A percentile compares a stretch with the other conserved stretches of the same genome.
phyloP scores from a whole-genome alignment of 78 protist genomes.

The Speleostelium caveatum region DNA sequence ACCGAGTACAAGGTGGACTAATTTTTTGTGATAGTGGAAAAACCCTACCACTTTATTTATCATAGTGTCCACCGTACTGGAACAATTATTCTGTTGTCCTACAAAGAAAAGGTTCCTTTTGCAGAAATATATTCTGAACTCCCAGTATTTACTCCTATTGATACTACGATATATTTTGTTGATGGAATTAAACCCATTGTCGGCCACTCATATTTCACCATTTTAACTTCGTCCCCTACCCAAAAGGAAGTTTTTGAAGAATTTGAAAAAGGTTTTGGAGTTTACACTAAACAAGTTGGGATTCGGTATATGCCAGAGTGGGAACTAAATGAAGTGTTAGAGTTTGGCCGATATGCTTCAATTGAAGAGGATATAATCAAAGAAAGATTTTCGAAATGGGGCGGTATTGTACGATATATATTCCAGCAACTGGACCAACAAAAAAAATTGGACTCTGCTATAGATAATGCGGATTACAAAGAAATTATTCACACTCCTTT shows the following conservation, averaged over 20 bases:
- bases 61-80: background rate
- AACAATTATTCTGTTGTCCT: background rate
- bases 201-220: background rate
- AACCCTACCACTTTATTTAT: background rate
- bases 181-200: background rate
- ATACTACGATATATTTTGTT: background rate
- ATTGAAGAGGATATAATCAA: background rate
- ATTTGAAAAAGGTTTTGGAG: background rate
- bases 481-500: background rate
- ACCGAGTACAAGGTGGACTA: background rate
- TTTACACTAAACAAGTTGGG: background rate
- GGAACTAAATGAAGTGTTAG: background rate
- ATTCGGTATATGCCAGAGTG: background rate
- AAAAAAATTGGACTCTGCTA: background rate
- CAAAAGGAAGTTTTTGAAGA: background rate
- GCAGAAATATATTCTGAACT: background rate
- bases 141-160: background rate
- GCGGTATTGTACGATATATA: background rate
- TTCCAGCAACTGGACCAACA: background rate
- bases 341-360: background rate
- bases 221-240: background rate
- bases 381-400: background rate
- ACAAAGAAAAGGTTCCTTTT: background rate
- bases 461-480: background rate
- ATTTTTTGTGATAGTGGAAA: background rate